Evolutionary conservation across 1,139 yeast genomes (phyloP), one percentile per base, ranked within the genome.

Genomic region (Scheffersomyces parashehatae): DNA sequence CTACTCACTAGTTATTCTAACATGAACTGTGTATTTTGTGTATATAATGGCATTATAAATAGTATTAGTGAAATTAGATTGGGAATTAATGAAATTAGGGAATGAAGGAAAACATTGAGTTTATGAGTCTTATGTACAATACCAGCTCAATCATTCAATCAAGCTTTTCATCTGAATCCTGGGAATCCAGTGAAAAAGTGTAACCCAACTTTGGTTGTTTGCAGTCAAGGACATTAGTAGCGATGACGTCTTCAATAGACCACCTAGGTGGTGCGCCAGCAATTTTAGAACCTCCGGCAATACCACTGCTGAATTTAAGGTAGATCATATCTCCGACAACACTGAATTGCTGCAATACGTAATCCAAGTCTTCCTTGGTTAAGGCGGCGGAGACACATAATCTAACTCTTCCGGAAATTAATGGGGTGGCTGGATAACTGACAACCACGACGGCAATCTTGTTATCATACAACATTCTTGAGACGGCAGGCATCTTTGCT

Each of bases 381-480:
- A 95, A 77, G 1, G 98, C 88, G 0, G 98, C 76, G 47, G 96
- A 86, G 52, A 95, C 86, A 73, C 99, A 93, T 58, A 93, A 81
- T 64, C 99, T 82, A 24, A 89, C 91, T 69, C 99, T 82, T 9
- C 96, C 88, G 42, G 91, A 82, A 31, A 88, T 84, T 52, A 93
- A 76, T 28, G 97, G 97, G 1, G 99, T 91, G 1, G 99, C 99
- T 8, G 99, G 99, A 62, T 93, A 93, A 28, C 98, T 97, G 38
- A 91, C 98, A 55, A 93, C 85, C 37, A 95, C 99, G 41, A 93
- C 93, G 5, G 99, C 99, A 49, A 93, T 84, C 44, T 87, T 87
- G 66, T 81, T 73, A 45, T 79, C 82, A 54, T 87, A 80, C 76
- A 93, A 78, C 77, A 81, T 78, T 63, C 97, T 81, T 35, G 97